A percentile compares a stretch with the other conserved stretches of the same genome.
Evolutionary conservation across 331 rosid genomes (phyloP).

Genomic region (Pyrus hybrid): DNA sequence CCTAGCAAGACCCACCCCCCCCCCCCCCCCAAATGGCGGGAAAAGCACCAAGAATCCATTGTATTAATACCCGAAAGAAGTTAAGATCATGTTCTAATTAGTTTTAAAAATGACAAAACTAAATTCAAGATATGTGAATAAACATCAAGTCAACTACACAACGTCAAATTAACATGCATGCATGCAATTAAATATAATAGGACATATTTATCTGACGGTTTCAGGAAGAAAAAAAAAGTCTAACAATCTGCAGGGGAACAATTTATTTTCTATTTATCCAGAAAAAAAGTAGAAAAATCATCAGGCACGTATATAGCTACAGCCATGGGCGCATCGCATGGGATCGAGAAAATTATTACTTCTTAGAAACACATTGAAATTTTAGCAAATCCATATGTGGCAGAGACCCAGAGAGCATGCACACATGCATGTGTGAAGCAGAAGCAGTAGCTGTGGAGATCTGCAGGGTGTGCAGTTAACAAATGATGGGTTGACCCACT

Average conservation of each 20-base stretch:
- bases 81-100: neutral
- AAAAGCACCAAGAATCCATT: too few species aligned
- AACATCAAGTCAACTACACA: neutral
- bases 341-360: neutral
- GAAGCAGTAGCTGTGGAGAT: neutral
- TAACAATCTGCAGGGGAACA: neutral
- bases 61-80: too few species aligned
- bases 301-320: neutral
- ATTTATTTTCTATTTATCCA: neutral
- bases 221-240: neutral
- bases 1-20: too few species aligned
- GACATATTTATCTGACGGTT: neutral
- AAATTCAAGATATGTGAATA: neutral
- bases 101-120: neutral
- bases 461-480: neutral
- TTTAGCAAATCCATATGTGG: neutral
- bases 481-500: neutral
- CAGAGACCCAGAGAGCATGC: neutral
- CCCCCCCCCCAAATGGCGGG: too few species aligned
- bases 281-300: neutral
- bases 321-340: neutral
- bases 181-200: neutral
- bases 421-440: conserved; percentile 2
- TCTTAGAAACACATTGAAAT: neutral
- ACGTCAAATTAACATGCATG: neutral